Evolutionary conservation across 805 yeast genomes (phyloP).

Genomic region (Metschnikowia borealis): DNA sequence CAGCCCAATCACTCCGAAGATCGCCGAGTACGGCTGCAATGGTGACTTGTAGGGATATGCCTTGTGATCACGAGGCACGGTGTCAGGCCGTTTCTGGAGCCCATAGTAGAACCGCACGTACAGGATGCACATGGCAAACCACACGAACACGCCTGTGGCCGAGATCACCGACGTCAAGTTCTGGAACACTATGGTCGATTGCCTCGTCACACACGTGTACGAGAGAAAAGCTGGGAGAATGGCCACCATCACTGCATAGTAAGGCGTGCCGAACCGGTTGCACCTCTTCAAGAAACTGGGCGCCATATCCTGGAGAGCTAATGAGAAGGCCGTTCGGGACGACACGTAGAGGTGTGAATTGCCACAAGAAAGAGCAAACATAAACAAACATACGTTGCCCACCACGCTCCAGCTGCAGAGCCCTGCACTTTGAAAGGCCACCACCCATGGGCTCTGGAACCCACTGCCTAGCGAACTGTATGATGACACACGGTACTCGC

Average conservation of each 20-base stretch:
- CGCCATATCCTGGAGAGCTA: slow-evolving; percentile 50
- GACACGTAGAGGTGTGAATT: slow-evolving; percentile 43
- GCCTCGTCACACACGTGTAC: slow-evolving; percentile 53
- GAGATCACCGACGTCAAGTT: slow-evolving; percentile 65
- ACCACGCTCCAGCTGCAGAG: slow-evolving; percentile 35
- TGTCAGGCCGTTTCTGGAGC: slow-evolving; percentile 56
- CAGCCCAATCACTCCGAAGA: slow-evolving; percentile 57
- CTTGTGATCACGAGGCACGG: slow-evolving; percentile 57
- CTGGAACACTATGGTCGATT: slow-evolving; percentile 61
- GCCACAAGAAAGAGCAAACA: slow-evolving; percentile 45
- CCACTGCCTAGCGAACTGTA: slow-evolving; percentile 38
- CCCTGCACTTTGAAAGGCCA: slow-evolving; percentile 39
- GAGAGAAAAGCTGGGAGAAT: slow-evolving; percentile 59
- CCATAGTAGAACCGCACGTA: slow-evolving; percentile 64
- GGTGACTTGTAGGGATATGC: slow-evolving; percentile 68
- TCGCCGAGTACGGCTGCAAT: slow-evolving; percentile 65
- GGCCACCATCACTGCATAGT: slow-evolving; percentile 61
- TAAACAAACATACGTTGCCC: slow-evolving; percentile 42
- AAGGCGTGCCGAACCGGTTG: slow-evolving; percentile 66
- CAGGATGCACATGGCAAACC: slow-evolving; percentile 71
- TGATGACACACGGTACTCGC: slow-evolving; percentile 21
- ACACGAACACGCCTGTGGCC: slow-evolving; percentile 71
- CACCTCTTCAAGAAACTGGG: slow-evolving; percentile 60
- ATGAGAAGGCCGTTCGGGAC: slow-evolving; percentile 40
- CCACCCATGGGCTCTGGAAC: slow-evolving; percentile 44